Evolutionary conservation across 305 asterid genomes (phyloP), one percentile per base, ranked within the genome.

Genomic region (Solanum hybrid): DNA sequence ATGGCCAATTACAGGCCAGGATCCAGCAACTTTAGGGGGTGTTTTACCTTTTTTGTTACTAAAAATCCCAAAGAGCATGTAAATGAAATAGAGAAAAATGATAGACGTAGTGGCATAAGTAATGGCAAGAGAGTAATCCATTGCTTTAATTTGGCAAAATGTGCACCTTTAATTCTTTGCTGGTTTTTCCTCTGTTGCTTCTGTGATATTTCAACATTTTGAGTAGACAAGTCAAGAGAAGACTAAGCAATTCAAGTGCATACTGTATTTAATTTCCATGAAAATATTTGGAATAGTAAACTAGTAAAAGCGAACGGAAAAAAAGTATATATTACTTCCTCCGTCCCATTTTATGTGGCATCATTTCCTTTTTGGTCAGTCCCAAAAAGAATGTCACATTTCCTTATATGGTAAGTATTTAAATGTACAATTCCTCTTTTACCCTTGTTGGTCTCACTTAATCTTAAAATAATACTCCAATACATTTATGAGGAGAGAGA

Each of bases 1-100:
- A 88, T 93, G 96, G 9, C 95, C 93, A 17, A 91, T 35, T 10
- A 93, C 0, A 1, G 94, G 96, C 92, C 93, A 90, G 0, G 91
- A 92, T 2, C 95, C 94, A 22, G 56, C 91, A 2, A 91, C 94
- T 38, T 78, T 76, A 1, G 95, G 95, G 2, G 93, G 91, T 77
- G 3, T 26, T 27, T 38, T 24, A 10, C 14, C 14, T 15, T 27
- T 81, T 42, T 42, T 27, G 27, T 81, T 81, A 15, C 27, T 4
- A 35, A 78, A 78, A 78, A 8, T 42, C 36, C 24, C 26, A 1
- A 42, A 42, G 1, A 42, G 27, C 38, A 79, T 79, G 66, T 79
- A 79, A 37, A 79, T 79, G 13, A 79, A 38, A 7, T 79, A 79
- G 35, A 38, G 66, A 24, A 24, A n/a, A 38, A 79, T 42, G 2